Percentiles rank a stretch among this genome's conserved stretches.
These are phyloP conservation scores for Magnaporthales sp. DNA, from an alignment of 2,329 filamentous ascomycete genomes.

Conservation along the genomic window DNA sequence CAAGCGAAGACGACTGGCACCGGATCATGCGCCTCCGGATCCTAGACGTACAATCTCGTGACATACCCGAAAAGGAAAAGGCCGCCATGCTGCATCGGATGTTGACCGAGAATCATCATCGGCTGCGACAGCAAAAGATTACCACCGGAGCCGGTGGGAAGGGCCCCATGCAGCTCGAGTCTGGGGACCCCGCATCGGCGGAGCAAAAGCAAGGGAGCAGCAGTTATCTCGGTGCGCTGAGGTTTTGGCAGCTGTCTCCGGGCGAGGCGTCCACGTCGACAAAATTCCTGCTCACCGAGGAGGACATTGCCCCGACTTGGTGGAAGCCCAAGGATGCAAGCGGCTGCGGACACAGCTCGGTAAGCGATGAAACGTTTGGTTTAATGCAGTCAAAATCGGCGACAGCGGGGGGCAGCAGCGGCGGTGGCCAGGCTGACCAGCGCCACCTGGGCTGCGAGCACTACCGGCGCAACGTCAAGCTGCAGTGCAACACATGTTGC, in stretches of 20 bases:
- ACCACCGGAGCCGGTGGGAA: background rate
- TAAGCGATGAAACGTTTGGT: background rate
- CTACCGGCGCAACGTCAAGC: slow-evolving; percentile 91
- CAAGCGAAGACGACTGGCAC: slow-evolving; percentile 71
- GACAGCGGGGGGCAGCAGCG: slow-evolving; percentile 11
- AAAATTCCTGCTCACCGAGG: slow-evolving; percentile 42
- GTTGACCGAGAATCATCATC: slow-evolving; percentile 59
- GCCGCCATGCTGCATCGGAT: slow-evolving; percentile 63
- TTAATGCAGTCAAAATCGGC: background rate
- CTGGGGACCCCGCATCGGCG: slow-evolving; percentile 11
- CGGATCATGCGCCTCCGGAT: slow-evolving; percentile 57
- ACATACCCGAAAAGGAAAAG: slow-evolving; percentile 53
- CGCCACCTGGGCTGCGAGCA: slow-evolving; percentile 72
- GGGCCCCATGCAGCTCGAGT: background rate
- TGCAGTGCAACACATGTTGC: slow-evolving; percentile 84
- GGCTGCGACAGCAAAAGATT: slow-evolving; percentile 21
- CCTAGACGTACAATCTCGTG: slow-evolving; percentile 54
- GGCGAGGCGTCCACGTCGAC: slow-evolving; percentile 28
- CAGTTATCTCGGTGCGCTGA: slow-evolving; percentile 43
- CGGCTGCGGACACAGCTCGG: slow-evolving; percentile 8
- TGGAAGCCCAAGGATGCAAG: slow-evolving; percentile 26
- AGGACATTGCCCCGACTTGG: slow-evolving; percentile 61
- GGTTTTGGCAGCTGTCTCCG: slow-evolving; percentile 46
- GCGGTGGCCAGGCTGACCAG: slow-evolving; percentile 18
- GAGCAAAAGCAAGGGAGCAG: slow-evolving; percentile 28